Base-by-base conservation (phyloP, 1,284 basidiomycete species). In the Pseudozyma thailandica region DNA sequence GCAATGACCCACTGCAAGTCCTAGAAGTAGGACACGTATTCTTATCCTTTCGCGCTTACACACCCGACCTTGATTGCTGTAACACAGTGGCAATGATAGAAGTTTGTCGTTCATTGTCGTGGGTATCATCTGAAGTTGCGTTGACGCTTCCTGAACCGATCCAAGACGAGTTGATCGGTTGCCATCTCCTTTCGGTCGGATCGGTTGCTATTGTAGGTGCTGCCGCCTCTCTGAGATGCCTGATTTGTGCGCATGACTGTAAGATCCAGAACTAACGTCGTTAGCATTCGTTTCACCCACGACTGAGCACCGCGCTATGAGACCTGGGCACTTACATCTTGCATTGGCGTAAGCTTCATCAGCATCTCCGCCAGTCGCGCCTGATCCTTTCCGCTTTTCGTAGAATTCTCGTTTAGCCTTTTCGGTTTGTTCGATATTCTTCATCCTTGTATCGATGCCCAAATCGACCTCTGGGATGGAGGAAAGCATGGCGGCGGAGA, bases 391-490 rank as follows among this genome's bases (percentile, higher is more conserved):
- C 30, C 89, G 86, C 54, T 88, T 87, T 64, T 96, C 92, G 2
- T 90, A 88, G 30, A 94, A 89, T 16, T 87, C 86, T 1, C 92
- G 87, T 84, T 97, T 97, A 0, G 94, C 95, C 74, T 92, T 93
- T 82, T 98, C 95, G 0, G 95, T 98, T 57, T 94, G 91, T 81
- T 96, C 93, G 45, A 98, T 98, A 81, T 97, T 98, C 83, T 91
- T 90, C 59, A 98, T 85, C 20, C 94, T 90, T 15, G 90, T 87
- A 70, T 98, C 94, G 90, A 98, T 97, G 54, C 95, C 95, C 6
- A 98, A 86, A 83, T 98, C 95, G 5, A 98, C 92, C 81, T 98
- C 95, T 0, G 94, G 94, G 72, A 98, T 84, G 28, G 92, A 92
- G 13, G 92, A 95, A 56, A 98, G 86, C 95, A 98, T 98, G 4